Percentiles rank a stretch among this genome's conserved stretches.
These are phyloP conservation scores for Neopestalotiopsis clavispora DNA, from an alignment of 2,329 filamentous ascomycete genomes.

Conservation along the genomic window DNA sequence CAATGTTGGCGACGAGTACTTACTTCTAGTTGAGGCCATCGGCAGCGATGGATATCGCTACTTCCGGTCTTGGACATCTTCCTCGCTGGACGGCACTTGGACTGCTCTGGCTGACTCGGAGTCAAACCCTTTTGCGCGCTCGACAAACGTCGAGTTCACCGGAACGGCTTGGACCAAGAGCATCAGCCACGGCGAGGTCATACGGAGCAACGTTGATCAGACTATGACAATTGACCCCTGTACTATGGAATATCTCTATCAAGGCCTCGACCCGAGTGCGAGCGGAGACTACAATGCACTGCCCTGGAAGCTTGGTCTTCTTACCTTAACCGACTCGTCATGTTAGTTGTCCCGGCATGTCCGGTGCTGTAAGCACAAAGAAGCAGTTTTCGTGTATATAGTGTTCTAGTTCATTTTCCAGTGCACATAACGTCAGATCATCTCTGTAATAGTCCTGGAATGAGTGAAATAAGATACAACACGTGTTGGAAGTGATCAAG, in stretches of 20 bases:
- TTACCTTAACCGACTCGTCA: constrained; percentile 23
- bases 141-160: constrained; percentile 41
- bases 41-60: constrained; percentile 37
- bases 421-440: neutral
- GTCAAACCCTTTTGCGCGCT: constrained; percentile 41
- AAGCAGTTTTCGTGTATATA: neutral
- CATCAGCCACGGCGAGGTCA: constrained; percentile 38
- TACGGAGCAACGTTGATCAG: constrained; percentile 41
- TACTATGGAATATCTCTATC: constrained; percentile 41
- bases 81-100: constrained; percentile 38
- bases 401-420: neutral
- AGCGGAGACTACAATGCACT: constrained; percentile 39
- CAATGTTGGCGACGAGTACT: constrained; percentile 35
- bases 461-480: neutral
- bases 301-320: constrained; percentile 41
- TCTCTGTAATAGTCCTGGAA: neutral
- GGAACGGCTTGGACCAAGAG: constrained; percentile 40
- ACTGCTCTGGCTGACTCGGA: constrained; percentile 39
- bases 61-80: constrained; percentile 44
- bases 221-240: constrained; percentile 39
- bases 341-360: neutral
- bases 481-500: too few relatives aligned
- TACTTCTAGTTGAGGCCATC: constrained; percentile 45
- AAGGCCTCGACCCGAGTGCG: constrained; percentile 39
- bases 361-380: neutral